These are phyloP conservation scores for Talaromyces trachyspermus DNA, from an alignment of 495 filamentous ascomycete species.

Conservation along the genomic window DNA sequence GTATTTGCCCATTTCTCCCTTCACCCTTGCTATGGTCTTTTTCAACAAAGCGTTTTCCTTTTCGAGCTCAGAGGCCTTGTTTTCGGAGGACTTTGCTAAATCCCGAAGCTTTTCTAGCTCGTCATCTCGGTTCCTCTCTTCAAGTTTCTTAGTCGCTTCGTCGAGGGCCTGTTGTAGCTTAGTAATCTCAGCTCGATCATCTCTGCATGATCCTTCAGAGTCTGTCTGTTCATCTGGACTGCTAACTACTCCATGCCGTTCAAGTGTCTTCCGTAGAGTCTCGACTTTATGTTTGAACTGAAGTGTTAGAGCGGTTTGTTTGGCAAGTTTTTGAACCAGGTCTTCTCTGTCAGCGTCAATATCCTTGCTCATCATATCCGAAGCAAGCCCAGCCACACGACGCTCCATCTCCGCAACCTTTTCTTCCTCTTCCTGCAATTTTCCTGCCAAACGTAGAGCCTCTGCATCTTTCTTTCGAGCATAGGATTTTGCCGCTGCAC, in stretches of 20 bases:
- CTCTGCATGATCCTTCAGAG: slow-evolving; percentile 34
- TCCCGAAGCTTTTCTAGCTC: slow-evolving; percentile 43
- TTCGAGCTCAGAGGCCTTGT: slow-evolving; percentile 53
- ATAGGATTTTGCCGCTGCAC: slow-evolving; percentile 77
- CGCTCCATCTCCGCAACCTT: slow-evolving; percentile 46
- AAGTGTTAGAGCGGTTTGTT: slow-evolving; percentile 59
- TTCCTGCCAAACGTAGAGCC: slow-evolving; percentile 61
- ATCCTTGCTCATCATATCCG: slow-evolving; percentile 42
- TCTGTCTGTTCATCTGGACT: slow-evolving; percentile 35
- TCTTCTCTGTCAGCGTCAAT: slow-evolving; percentile 40
- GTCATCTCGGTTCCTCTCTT: slow-evolving; percentile 46
- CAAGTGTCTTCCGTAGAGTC: slow-evolving; percentile 48
- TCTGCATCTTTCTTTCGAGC: slow-evolving; percentile 85
- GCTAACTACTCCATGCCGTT: slow-evolving; percentile 36
- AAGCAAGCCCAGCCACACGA: slow-evolving; percentile 53
- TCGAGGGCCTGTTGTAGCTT: slow-evolving; percentile 43
- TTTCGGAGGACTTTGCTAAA: slow-evolving; percentile 57
- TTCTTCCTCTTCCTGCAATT: slow-evolving; percentile 57
- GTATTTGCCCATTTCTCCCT: slow-evolving; percentile 46
- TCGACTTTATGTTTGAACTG: slow-evolving; percentile 63
- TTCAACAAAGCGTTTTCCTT: slow-evolving; percentile 49
- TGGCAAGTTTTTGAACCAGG: slow-evolving; percentile 51
- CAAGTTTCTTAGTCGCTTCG: slow-evolving; percentile 51
- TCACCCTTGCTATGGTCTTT: slow-evolving; percentile 43
- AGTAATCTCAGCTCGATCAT: slow-evolving; percentile 34